Base-by-base conservation (phyloP, 768 basidiomycete species). In the Naganishia antarctica region DNA sequence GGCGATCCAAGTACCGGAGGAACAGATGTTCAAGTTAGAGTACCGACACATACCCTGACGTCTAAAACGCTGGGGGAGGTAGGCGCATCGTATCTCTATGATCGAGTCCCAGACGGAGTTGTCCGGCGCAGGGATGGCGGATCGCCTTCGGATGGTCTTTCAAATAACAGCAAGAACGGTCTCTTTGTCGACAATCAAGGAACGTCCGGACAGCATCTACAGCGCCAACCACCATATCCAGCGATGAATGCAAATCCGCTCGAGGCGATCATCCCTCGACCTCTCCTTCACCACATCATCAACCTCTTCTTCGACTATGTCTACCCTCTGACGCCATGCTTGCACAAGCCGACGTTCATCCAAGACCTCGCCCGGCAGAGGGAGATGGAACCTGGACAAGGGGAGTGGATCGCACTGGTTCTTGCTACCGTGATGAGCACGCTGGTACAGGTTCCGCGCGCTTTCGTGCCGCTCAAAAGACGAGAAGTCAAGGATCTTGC, bases 291-390 rank as follows among this genome's bases (percentile, higher is more conserved):
- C 43, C 84, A 89, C 65, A 88, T 94, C 69, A 86, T 92, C 67
- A 83, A 87, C 41, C 83, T 93, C 13, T 96, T 91, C 80, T 94
- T 93, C 74, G 91, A 93, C 76, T 94, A 90, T 74, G 89, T 93
- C 50, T 91, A 91, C 76, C 88, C 89, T 9, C 82, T 94, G 32
- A 93, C 89, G 9, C 91, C 91, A 5, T 91, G 89, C 76, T 80
- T 96, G 46, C 92, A 96, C 79, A 88, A 88, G 73, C 90, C 90
- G 28, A 89, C 88, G 1, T 92, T 92, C 76, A 87, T 91, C 84
- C 87, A 88, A n/a, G 91, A 91, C 78, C 80, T 96, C 31, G 85
- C 87, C 67, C 81, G 84, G 0, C 84, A 84, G 45, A 79, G 89
- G 64, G 91, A 93, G 78, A 90, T 92, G 73, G 83, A 85, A 21